Conservation (phyloP, 345 rosid genomes). For the Leavenworthia alabamica region DNA sequence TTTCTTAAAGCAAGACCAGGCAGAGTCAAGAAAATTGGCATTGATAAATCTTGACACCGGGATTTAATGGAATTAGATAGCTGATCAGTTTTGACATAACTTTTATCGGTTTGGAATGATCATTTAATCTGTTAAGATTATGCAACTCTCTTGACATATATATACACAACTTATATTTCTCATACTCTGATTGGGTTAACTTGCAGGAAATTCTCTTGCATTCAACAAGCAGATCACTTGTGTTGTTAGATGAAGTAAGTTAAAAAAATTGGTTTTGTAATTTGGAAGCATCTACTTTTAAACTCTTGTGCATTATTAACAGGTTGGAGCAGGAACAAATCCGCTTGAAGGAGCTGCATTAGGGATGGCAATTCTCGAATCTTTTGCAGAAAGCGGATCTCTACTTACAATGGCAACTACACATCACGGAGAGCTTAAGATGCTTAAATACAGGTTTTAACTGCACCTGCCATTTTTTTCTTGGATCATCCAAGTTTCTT, state of each 20-base stretch:
- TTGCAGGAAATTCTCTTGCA: constrained; percentile 70
- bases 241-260: constrained; percentile 90
- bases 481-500: not conserved
- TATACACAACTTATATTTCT: not conserved
- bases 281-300: not conserved
- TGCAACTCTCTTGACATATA: not conserved
- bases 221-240: constrained; percentile 71
- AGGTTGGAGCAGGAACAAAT: constrained; percentile 98
- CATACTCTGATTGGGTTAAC: constrained; percentile 9
- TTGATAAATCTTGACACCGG: not conserved
- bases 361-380: constrained; percentile 86
- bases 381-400: constrained; percentile 68
- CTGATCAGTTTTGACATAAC: not conserved
- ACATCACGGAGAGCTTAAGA: constrained; percentile 90
- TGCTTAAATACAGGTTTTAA: constrained; percentile 75
- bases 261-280: not conserved
- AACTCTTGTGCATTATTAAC: constrained; percentile 10
- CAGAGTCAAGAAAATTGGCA: not conserved
- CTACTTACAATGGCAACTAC: constrained; percentile 85
- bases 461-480: not conserved
- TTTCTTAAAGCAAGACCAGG: not conserved
- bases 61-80: not conserved
- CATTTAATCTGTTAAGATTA: not conserved
- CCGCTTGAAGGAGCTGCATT: constrained; percentile 98
- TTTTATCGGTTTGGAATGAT: not conserved